Percentiles rank a stretch among this genome's conserved stretches.
Conservation (phyloP, 139 green algal genomes). For the Edaphochlamys debaryana region DNA sequence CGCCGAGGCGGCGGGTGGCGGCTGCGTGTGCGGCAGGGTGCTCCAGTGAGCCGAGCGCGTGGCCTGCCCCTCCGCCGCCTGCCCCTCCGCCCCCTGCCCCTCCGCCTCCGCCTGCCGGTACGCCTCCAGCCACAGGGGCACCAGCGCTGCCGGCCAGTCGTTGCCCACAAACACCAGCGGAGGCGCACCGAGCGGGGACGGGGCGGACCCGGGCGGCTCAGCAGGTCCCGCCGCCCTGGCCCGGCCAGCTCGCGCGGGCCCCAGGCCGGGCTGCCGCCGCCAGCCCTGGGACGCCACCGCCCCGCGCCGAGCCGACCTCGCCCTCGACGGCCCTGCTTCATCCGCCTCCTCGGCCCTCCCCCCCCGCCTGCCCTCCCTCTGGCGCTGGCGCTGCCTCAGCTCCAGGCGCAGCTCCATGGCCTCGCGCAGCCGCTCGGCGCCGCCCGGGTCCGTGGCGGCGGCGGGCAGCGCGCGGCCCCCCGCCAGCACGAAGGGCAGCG, state of each 20-base stretch:
- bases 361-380: no score
- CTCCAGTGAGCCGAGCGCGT: background rate
- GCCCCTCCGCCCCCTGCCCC: slow-evolving; percentile 35
- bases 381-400: background rate
- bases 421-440: background rate
- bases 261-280: no score
- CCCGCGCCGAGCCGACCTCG: no score
- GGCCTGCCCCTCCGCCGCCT: slow-evolving; percentile 7
- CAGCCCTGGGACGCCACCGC: no score
- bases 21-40: no score
- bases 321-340: no score
- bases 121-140: slow-evolving; percentile 67
- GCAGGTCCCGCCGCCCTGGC: no score
- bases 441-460: background rate
- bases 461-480: background rate
- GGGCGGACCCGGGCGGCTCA: no score
- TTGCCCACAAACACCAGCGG: slow-evolving; percentile 67
- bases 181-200: no score
- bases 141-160: slow-evolving; percentile 68
- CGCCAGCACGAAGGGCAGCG: background rate
- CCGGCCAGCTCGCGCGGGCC: no score
- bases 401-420: slow-evolving; percentile 30
- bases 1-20: no score
- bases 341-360: no score
- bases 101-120: slow-evolving; percentile 47